Percentiles rank a stretch among this genome's conserved stretches.
Evolutionary conservation across 108 stramenopile species (phyloP).

Genomic region (Nitzschia inconspicua): DNA sequence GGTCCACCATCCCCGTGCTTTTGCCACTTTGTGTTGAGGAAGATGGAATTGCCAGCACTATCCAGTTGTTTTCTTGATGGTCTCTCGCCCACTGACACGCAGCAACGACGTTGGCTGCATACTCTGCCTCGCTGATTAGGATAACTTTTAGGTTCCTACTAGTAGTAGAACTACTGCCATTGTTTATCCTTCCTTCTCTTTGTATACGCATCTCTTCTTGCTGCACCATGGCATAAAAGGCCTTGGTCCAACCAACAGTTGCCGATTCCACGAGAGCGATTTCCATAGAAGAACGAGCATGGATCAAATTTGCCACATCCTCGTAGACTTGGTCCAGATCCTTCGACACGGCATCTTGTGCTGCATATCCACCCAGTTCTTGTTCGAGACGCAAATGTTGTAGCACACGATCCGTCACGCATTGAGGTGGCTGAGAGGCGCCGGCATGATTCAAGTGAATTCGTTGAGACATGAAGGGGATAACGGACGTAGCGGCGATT

Average conservation of each 20-base stretch:
- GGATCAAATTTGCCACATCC: slow-evolving; percentile 41
- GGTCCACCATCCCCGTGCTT: slow-evolving; percentile 52
- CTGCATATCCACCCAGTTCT: slow-evolving; percentile 66
- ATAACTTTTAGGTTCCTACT: slow-evolving; percentile 29
- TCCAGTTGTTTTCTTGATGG: slow-evolving; percentile 39
- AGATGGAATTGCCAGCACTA: slow-evolving; percentile 54
- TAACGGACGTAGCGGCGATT: too few relatives aligned
- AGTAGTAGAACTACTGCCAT: not conserved
- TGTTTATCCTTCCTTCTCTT: not conserved
- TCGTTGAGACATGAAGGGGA: too few relatives aligned
- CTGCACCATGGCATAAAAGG: slow-evolving; percentile 66
- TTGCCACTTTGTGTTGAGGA: not conserved
- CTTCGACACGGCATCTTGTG: slow-evolving; percentile 30
- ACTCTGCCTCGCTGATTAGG: slow-evolving; percentile 67
- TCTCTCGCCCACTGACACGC: slow-evolving; percentile 56
- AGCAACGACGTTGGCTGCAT: slow-evolving; percentile 84
- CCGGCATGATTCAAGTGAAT: slow-evolving; percentile 77
- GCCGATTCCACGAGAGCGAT: slow-evolving; percentile 74
- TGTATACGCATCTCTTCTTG: not conserved
- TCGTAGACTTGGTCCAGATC: slow-evolving; percentile 54
- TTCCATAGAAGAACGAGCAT: slow-evolving; percentile 16
- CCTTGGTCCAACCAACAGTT: slow-evolving; percentile 75
- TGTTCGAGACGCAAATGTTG: slow-evolving; percentile 56
- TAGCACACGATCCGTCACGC: slow-evolving; percentile 41
- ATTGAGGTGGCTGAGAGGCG: slow-evolving; percentile 61